Evolutionary conservation across 495 filamentous ascomycete genomes (phyloP), one percentile per base, ranked within the genome.

Genomic region (Halenospora varia): DNA sequence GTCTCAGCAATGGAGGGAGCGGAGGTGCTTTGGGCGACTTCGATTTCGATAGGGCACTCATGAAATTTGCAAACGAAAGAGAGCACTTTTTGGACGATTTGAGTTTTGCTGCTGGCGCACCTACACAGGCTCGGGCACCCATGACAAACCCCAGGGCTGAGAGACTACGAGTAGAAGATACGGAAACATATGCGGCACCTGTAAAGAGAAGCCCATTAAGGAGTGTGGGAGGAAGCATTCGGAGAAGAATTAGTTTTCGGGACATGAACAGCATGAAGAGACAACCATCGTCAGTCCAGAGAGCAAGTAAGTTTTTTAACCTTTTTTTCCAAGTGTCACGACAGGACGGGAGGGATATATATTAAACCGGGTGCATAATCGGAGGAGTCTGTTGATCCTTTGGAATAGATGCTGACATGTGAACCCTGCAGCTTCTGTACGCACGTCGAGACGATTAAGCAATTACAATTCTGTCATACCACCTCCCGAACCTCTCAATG

Each of bases 401-500:
- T 6, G 20, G 47, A 49, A 25, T 19, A n/a, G 9, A 10, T 48
- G 47, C 61, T 63, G 48, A 63, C 41, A 8, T 25, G 9, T 35
- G 24, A 22, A 25, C 59, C 71, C 66, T 61, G 11, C 68, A 95
- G 92, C 91, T 67, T 98, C 94, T 25, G 80, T 96, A 61, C 85
- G 93, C 57, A 96, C 90, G 1, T 88, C 92, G 22, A 91, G 85
- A 75, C 79, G 94, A 63, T 74, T 97, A 41, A 97, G 93, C 68
- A 96, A 96, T 66, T 98, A 98, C 70, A 97, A 98, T 68, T 96
- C 94, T 1, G 94, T 98, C 20, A 97, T 98, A 48, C 94, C 94
- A 8, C 86, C 83, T 0, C 94, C 94, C 8, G 88, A 97, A 70
- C 94, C 93, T 22, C 80, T 98, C 50, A 88, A 93, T 61, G 80